Evolutionary conservation across 2,329 filamentous ascomycete species (phyloP).

Genomic region (Fusarium luffae): DNA sequence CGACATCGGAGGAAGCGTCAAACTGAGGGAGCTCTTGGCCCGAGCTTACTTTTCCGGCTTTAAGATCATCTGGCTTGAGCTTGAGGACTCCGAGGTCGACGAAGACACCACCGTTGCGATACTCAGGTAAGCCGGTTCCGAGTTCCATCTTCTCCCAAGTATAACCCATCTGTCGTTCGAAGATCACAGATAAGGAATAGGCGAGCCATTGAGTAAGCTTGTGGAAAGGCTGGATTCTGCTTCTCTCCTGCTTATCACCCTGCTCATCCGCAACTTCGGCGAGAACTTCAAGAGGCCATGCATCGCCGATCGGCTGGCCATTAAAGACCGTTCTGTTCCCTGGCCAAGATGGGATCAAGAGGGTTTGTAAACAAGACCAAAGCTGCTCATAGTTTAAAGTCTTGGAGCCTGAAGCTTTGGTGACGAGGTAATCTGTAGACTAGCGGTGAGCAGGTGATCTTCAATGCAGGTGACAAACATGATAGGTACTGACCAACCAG

Average conservation of each 20-base stretch:
- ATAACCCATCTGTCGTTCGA: constrained; percentile 63
- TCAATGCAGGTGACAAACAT: rapidly evolving
- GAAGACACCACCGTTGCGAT: constrained; percentile 77
- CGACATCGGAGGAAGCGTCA: constrained; percentile 64
- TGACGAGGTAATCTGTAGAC: constrained; percentile 53
- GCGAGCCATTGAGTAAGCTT: constrained; percentile 78
- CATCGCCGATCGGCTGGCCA: constrained; percentile 59
- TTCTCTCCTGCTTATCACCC: neutral
- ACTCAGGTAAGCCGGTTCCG: constrained; percentile 76
- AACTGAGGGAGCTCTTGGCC: constrained; percentile 61
- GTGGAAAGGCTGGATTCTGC: constrained; percentile 64
- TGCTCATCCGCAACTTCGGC: neutral
- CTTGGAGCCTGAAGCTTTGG: constrained; percentile 8
- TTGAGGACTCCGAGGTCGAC: constrained; percentile 67
- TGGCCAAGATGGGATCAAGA: constrained; percentile 62
- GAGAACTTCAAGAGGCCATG: constrained; percentile 57
- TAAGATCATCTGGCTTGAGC: constrained; percentile 58
- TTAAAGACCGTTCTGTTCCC: constrained; percentile 61
- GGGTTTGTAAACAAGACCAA: constrained; percentile 56
- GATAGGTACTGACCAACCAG: constrained; percentile 55
- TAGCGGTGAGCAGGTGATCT: neutral
- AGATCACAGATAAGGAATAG: constrained; percentile 77
- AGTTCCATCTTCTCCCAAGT: constrained; percentile 64
- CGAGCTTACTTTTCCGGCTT: constrained; percentile 56
- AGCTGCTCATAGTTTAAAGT: constrained; percentile 19